These are phyloP conservation scores for Dalechampia spathulata DNA, from an alignment of 441 rosid species.

Conservation along the genomic window DNA sequence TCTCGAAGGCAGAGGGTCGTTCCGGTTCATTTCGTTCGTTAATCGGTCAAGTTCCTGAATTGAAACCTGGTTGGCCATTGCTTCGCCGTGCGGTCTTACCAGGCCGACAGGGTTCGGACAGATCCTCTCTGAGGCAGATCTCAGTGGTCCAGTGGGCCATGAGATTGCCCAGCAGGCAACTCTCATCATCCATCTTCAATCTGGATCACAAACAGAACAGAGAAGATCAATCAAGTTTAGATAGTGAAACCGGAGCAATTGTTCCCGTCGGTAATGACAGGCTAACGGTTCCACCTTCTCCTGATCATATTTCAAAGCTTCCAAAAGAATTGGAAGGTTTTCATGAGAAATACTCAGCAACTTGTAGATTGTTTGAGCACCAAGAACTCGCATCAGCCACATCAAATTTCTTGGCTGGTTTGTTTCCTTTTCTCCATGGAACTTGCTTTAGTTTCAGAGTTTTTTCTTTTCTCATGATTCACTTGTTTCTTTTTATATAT, in stretches of 20 bases:
- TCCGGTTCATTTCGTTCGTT: constrained; percentile 18
- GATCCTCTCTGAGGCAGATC: constrained; percentile 39
- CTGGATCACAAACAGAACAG: constrained; percentile 39
- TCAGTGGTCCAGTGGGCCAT: constrained; percentile 50
- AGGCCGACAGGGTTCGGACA: constrained; percentile 18
- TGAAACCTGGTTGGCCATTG: constrained; percentile 59
- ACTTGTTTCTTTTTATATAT: constrained; percentile 8
- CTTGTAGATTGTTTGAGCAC: constrained; percentile 69
- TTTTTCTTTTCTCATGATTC: not conserved
- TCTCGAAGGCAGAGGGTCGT: constrained; percentile 26
- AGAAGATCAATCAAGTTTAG: constrained; percentile 26
- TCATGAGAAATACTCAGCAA: constrained; percentile 63
- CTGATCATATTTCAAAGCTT: constrained; percentile 29
- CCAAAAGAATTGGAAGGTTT: constrained; percentile 69
- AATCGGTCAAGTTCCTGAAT: constrained; percentile 18
- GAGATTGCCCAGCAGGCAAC: constrained; percentile 49
- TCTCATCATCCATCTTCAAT: constrained; percentile 35
- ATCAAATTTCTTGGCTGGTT: constrained; percentile 63
- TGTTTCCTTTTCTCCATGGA: constrained; percentile 24
- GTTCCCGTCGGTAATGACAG: constrained; percentile 34
- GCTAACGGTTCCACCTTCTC: constrained; percentile 21
- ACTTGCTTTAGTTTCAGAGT: constrained; percentile 9
- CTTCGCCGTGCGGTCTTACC: constrained; percentile 32
- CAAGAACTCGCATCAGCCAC: constrained; percentile 65
- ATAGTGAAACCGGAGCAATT: constrained; percentile 50